Conservation (phyloP, 2,329 filamentous ascomycete genomes). For the Fusarium dlaminii region DNA sequence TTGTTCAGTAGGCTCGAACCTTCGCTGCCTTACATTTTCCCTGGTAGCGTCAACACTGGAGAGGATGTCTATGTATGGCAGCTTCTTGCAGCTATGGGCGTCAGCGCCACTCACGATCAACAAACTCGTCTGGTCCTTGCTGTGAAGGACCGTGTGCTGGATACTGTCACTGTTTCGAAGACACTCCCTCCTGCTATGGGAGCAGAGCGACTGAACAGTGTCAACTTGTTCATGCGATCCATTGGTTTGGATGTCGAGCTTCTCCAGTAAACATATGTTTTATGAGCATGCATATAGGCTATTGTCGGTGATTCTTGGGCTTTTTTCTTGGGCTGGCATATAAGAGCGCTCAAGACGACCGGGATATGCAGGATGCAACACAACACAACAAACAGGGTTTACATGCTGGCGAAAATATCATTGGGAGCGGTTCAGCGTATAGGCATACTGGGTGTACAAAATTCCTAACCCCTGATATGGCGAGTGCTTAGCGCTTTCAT, state of each 20-base stretch:
- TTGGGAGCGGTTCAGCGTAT: slow-evolving; percentile 23
- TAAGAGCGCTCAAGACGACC: slow-evolving; percentile 36
- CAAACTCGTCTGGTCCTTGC: slow-evolving; percentile 94
- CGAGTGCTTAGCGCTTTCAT: slow-evolving; percentile 28
- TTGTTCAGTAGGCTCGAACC: slow-evolving; percentile 91
- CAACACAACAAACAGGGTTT: slow-evolving; percentile 23
- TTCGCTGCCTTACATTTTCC: slow-evolving; percentile 86
- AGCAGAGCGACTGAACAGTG: slow-evolving; percentile 83
- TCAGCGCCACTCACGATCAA: slow-evolving; percentile 91
- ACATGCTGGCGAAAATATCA: slow-evolving; percentile 34
- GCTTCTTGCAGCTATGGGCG: slow-evolving; percentile 93
- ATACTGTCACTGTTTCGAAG: slow-evolving; percentile 89
- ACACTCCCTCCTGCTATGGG: slow-evolving; percentile 89
- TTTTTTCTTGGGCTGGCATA: slow-evolving; percentile 41
- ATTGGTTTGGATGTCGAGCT: slow-evolving; percentile 97
- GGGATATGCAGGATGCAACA: slow-evolving; percentile 31
- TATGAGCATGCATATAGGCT: slow-evolving; percentile 27
- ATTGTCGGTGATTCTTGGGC: slow-evolving; percentile 40
- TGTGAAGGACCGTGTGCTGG: slow-evolving; percentile 98
- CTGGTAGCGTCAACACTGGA: slow-evolving; percentile 85
- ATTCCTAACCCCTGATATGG: slow-evolving; percentile 21
- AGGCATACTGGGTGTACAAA: slow-evolving; percentile 37
- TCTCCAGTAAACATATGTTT: slow-evolving; percentile 50
- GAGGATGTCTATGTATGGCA: slow-evolving; percentile 99
- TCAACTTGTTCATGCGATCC: slow-evolving; percentile 98